Percentiles rank a stretch among this genome's conserved stretches.
Evolutionary conservation across 768 basidiomycete genomes (phyloP).

Genomic region (Grammothele lineata): DNA sequence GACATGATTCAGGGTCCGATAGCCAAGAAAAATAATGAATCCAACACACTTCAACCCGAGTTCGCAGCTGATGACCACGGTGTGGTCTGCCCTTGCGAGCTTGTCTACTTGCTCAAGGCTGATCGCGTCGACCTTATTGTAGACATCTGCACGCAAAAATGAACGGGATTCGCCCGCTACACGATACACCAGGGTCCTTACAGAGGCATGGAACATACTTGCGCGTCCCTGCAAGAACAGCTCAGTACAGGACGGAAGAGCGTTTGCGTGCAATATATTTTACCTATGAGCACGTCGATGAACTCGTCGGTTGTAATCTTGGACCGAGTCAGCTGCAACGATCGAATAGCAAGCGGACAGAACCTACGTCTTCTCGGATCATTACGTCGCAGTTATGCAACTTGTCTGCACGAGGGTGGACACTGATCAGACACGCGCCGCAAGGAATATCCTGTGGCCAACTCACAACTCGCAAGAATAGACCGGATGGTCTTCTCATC

Average conservation of each 20-base stretch:
- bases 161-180: neutral
- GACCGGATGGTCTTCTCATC: constrained; percentile 94
- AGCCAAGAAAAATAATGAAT: neutral
- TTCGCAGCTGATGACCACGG: constrained; percentile 96
- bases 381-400: constrained; percentile 95
- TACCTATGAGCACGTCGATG: constrained; percentile 95
- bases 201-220: constrained; percentile 95
- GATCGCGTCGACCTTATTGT: constrained; percentile 94
- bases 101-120: constrained; percentile 81
- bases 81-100: constrained; percentile 73
- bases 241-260: neutral
- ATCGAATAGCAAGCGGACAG: constrained; percentile 5
- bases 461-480: constrained; percentile 83
- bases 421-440: neutral
- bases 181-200: constrained; percentile 32
- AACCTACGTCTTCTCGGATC: constrained; percentile 91
- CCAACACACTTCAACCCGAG: constrained; percentile 79
- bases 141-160: constrained; percentile 65
- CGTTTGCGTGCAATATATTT: constrained; percentile 5
- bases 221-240: constrained; percentile 63
- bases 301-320: constrained; percentile 96
- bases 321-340: constrained; percentile 4
- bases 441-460: neutral
- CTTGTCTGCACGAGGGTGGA: constrained; percentile 51
- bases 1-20: neutral